Evolutionary conservation across 1,139 yeast species (phyloP).

Genomic region (Geotrichum macrosporum): DNA sequence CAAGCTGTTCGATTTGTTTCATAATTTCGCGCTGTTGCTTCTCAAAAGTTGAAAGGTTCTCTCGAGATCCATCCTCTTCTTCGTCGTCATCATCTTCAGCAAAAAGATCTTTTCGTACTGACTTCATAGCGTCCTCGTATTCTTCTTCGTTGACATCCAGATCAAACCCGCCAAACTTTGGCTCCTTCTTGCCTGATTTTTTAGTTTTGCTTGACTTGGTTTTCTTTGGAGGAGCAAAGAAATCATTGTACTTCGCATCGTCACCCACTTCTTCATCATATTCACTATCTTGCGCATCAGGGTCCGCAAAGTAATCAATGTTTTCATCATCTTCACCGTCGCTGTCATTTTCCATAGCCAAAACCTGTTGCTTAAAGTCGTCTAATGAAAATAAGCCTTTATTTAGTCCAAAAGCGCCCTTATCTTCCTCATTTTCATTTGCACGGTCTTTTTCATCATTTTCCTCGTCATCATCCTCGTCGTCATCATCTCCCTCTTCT

Average conservation of each 20-base stretch:
- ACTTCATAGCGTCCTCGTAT: slow-evolving; percentile 49
- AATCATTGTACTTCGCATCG: slow-evolving; percentile 40
- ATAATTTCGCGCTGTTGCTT: slow-evolving; percentile 75
- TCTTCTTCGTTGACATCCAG: slow-evolving; percentile 54
- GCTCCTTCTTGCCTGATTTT: slow-evolving; percentile 28
- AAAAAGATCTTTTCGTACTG: slow-evolving; percentile 56
- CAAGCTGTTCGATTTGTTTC: slow-evolving; percentile 71
- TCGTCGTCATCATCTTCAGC: slow-evolving; percentile 43
- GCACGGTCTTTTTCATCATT: slow-evolving; percentile 28
- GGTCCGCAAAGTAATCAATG: slow-evolving; percentile 47
- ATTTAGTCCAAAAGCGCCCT: slow-evolving; percentile 57
- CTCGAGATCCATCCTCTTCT: slow-evolving; percentile 32
- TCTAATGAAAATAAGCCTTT: slow-evolving; percentile 85
- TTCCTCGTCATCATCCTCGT: slow-evolving; percentile 29
- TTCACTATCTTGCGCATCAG: slow-evolving; percentile 39
- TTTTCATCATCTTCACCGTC: slow-evolving; percentile 73
- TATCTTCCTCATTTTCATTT: too few relatives aligned
- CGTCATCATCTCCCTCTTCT: slow-evolving; percentile 32
- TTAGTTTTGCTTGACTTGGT: slow-evolving; percentile 8
- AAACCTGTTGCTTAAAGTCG: slow-evolving; percentile 74
- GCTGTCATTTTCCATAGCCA: slow-evolving; percentile 48
- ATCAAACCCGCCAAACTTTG: slow-evolving; percentile 56
- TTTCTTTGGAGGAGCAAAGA: slow-evolving; percentile 38
- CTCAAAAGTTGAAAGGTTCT: slow-evolving; percentile 69
- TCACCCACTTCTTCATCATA: slow-evolving; percentile 32